phyloP scores from a whole-genome alignment of 805 yeast species.

The Aciculoconidium aculeatum region DNA sequence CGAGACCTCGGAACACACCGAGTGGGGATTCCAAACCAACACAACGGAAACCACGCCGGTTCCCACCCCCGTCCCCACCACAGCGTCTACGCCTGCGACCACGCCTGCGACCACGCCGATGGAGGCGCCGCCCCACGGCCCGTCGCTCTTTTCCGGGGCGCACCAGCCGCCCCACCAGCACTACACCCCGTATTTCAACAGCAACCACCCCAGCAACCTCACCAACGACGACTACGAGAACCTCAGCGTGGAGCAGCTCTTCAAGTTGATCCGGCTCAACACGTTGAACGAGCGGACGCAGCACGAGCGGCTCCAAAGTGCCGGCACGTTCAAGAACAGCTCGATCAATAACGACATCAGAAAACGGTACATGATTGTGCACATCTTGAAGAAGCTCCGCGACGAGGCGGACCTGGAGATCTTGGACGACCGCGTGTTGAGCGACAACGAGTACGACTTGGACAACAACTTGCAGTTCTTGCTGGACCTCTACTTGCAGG shows the following conservation, averaged over 20 bases:
- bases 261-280: constrained; percentile 29
- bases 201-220: constrained; percentile 17
- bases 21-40: no score
- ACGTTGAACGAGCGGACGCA: constrained; percentile 3
- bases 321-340: constrained; percentile 7
- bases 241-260: constrained; percentile 30
- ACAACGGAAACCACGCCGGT: no score
- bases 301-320: constrained; percentile 1
- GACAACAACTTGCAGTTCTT: constrained; percentile 37
- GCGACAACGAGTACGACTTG: constrained; percentile 35
- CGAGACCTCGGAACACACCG: no score
- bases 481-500: constrained; percentile 35
- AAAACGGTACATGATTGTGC: constrained; percentile 29
- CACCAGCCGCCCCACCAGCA: constrained; percentile 1
- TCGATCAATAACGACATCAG: constrained; percentile 27
- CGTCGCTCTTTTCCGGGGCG: no score
- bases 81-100: no score
- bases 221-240: constrained; percentile 37
- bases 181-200: constrained; percentile 16
- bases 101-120: no score
- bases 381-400: constrained; percentile 31
- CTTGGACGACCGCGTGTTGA: constrained; percentile 24
- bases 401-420: constrained; percentile 32
- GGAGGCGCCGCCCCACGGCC: no score
- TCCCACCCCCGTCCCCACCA: no score